Base-by-base conservation (phyloP, 1,284 basidiomycete genomes). In the Peniophora sp. region DNA sequence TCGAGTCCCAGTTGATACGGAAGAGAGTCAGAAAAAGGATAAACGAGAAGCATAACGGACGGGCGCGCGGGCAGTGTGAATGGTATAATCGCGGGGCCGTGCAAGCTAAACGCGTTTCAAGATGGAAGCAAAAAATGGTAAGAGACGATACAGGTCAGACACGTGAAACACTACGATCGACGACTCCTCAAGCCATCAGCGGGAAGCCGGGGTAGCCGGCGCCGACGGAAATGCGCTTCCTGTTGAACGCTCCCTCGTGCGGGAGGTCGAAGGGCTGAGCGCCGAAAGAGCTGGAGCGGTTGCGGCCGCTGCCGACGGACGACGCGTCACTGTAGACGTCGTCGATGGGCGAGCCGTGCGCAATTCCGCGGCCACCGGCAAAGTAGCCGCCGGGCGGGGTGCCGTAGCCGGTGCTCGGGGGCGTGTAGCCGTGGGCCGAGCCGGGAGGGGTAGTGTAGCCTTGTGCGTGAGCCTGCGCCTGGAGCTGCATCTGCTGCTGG, bases 401-500 rank as follows among this genome's bases (percentile, higher is more conserved):
- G 38, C 38, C 38, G 38, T 41, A 41, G 38, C 38, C 38, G n/a
- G 38, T 8, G 38, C n/a, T n/a, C 38, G 38, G 38, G 38, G 38
- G 19, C 38, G 38, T n/a, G 38, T 41, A 41, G 19, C n/a, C 38
- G 16, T 41, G 38, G n/a, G 38, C 38, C n/a, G 38, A 41, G 38
- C 38, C 38, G n/a, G 38, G 38, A 6, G 38, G 38, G 38, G 38
- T 41, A 20, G n/a, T 20, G 27, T 41, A 20, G 38, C n/a, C 38
- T 20, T 41, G 38, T n/a, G 16, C n/a, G 5, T 41, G 38, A 5
- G 38, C 38, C 38, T 41, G 38, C 27, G 27, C 27, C 38, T 41
- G 38, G 38, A 41, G 38, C 38, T 41, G 38, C 38, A 41, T 41
- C 38, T 41, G 38, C 38, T 41, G 38, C 38, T 41, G 38, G 38